These are phyloP conservation scores for Ophiostoma ips DNA, from an alignment of 2,329 filamentous ascomycete genomes.

Conservation along the genomic window DNA sequence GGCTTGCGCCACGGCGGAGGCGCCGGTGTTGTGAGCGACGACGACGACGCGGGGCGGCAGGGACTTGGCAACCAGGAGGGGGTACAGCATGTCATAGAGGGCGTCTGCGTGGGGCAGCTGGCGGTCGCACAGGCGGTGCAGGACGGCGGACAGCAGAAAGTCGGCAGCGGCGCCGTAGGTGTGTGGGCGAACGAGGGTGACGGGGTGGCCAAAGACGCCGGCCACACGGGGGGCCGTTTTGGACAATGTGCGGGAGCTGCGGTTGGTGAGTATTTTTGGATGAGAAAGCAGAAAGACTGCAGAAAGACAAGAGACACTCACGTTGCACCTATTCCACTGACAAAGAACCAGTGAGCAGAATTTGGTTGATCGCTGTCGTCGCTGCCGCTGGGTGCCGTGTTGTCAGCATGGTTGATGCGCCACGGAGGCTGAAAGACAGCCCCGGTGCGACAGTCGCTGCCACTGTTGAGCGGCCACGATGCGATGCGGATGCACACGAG, in stretches of 20 bases:
- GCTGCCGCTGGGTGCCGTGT: not conserved
- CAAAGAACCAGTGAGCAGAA: conserved; percentile 24
- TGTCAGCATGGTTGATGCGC: not conserved
- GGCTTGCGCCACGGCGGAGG: conserved; percentile 23
- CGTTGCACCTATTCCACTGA: conserved; percentile 23
- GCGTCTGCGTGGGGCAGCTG: conserved; percentile 18
- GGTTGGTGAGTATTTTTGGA: not conserved
- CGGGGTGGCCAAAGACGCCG: conserved; percentile 24
- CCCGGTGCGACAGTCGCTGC: not conserved
- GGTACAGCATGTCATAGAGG: conserved; percentile 24
- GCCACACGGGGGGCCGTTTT: conserved; percentile 22
- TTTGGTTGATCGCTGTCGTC: not conserved
- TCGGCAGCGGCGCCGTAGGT: conserved; percentile 41
- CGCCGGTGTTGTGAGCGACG: conserved; percentile 26
- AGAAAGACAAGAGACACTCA: conserved; percentile 8
- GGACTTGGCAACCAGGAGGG: conserved; percentile 18
- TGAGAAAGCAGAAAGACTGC: too few relatives aligned
- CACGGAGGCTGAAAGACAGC: conserved; percentile 6
- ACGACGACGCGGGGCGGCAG: conserved; percentile 21
- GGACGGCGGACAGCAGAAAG: conserved; percentile 23
- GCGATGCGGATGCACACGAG: conserved; percentile 15
- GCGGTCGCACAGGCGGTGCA: conserved; percentile 18
- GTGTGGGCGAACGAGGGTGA: conserved; percentile 36
- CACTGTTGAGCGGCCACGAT: conserved; percentile 19
- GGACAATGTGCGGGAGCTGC: conserved; percentile 19